A percentile compares a stretch with the other conserved stretches of the same genome.
phyloP scores from a whole-genome alignment of 352 stramenopile genomes.

The Globisporangium rhizosaccharum region DNA sequence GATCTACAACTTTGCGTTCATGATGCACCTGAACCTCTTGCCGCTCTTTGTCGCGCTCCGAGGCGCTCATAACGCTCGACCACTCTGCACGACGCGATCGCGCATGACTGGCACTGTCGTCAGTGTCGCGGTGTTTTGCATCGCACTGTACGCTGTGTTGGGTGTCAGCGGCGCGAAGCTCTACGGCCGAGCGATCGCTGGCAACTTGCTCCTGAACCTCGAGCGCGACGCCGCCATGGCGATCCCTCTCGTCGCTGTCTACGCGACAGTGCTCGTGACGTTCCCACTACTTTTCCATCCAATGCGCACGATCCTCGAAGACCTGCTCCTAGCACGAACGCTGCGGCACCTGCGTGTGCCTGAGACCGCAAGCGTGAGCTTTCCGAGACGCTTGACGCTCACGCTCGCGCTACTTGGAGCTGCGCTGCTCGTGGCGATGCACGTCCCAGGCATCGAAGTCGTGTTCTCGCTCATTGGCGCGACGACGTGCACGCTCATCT shows the following conservation, averaged over 20 bases:
- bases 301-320: slow-evolving; percentile 52
- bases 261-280: slow-evolving; percentile 64
- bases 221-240: slow-evolving; percentile 67
- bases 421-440: slow-evolving; percentile 45
- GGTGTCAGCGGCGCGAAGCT: slow-evolving; percentile 44
- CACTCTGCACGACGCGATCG: slow-evolving; percentile 5
- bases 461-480: slow-evolving; percentile 53
- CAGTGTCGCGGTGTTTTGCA: slow-evolving; percentile 42
- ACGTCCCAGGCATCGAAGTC: slow-evolving; percentile 50
- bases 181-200: slow-evolving; percentile 47
- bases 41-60: slow-evolving; percentile 70
- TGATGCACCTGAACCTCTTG: slow-evolving; percentile 80
- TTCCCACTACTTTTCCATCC: slow-evolving; percentile 76
- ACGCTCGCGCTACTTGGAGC: slow-evolving; percentile 53
- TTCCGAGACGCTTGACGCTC: slow-evolving; percentile 39
- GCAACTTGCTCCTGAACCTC: slow-evolving; percentile 80
- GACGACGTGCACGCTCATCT: slow-evolving; percentile 39
- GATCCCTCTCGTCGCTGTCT: slow-evolving; percentile 59
- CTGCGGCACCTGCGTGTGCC: no score
- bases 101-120: slow-evolving; percentile 18
- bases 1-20: slow-evolving; percentile 85
- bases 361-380: slow-evolving; percentile 33
- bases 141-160: slow-evolving; percentile 58
- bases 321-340: slow-evolving; percentile 36
- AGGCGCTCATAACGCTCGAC: slow-evolving; percentile 44